Percentiles rank a stretch among this genome's conserved stretches.
Conservation (phyloP, 208 protist species). For the Trypanosoma grayi region DNA sequence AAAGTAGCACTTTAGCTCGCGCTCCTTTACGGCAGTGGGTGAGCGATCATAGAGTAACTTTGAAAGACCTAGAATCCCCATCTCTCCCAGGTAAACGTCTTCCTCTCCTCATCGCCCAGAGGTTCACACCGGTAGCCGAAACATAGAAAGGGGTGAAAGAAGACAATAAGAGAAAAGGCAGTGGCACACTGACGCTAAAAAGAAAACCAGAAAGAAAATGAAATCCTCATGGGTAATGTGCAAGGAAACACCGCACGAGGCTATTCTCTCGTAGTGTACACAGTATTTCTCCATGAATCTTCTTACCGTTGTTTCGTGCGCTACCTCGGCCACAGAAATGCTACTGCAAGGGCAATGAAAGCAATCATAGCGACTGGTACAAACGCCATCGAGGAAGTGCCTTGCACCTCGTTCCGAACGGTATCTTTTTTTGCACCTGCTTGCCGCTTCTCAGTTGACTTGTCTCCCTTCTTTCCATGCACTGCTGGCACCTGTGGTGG, state of each 20-base stretch:
- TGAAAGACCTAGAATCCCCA: conserved; percentile 97
- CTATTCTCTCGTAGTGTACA: no score
- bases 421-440: not conserved
- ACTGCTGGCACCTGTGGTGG: not conserved
- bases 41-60: conserved; percentile 96
- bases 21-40: conserved; percentile 88
- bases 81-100: conserved; percentile 82
- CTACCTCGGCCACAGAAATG: conserved; percentile 1
- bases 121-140: not conserved
- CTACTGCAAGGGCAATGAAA: not conserved
- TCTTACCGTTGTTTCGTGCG: no score
- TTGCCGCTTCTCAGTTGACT: conserved; percentile 37
- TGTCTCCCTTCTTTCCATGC: conserved; percentile 26
- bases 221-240: no score
- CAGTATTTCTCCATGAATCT: not conserved
- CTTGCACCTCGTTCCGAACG: not conserved
- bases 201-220: not conserved
- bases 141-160: not conserved
- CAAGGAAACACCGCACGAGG: no score
- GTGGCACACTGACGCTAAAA: no score
- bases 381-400: not conserved
- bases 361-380: not conserved
- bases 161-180: not conserved
- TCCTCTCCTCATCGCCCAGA: not conserved
- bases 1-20: conserved; percentile 97